These are phyloP conservation scores for Lunularia cruciata DNA, from an alignment of 225 moss, liverwort and hornwort species.

Conservation along the genomic window DNA sequence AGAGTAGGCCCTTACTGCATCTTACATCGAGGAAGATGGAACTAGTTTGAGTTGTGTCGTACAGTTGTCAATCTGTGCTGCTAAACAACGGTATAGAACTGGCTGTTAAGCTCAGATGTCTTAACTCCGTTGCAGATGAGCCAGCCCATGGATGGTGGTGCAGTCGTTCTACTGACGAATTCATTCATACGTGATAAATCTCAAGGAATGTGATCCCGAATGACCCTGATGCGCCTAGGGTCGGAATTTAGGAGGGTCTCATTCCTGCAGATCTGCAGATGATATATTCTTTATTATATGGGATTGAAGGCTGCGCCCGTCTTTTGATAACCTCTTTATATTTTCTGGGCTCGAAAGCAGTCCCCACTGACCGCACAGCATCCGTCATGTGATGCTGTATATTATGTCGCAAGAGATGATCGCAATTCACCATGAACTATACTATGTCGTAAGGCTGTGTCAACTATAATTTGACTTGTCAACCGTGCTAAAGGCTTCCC, in stretches of 20 bases:
- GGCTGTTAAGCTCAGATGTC: constrained; percentile 28
- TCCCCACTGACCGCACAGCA: constrained; percentile 48
- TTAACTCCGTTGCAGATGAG: constrained; percentile 22
- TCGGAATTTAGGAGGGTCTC: constrained; percentile 40
- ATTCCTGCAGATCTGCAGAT: constrained; percentile 58
- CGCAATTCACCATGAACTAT: constrained; percentile 41
- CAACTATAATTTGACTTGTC: constrained; percentile 45
- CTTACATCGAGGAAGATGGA: constrained; percentile 22
- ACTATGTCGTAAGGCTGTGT: constrained; percentile 46
- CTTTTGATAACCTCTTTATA: constrained; percentile 45
- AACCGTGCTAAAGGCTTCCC: constrained; percentile 48
- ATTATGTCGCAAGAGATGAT: constrained; percentile 45
- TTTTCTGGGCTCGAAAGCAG: constrained; percentile 45
- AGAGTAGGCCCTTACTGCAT: constrained; percentile 14
- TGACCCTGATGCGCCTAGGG: constrained; percentile 36
- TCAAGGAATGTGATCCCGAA: constrained; percentile 42
- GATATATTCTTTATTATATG: constrained; percentile 52
- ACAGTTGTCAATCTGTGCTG: constrained; percentile 15
- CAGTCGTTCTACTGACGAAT: constrained; percentile 26
- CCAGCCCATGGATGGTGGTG: constrained; percentile 30
- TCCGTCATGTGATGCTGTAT: constrained; percentile 49
- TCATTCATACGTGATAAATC: constrained; percentile 22
- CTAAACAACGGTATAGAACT: constrained; percentile 2
- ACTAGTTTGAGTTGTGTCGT: constrained; percentile 30
- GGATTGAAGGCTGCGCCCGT: constrained; percentile 51